Evolutionary conservation across 2,329 filamentous ascomycete species (phyloP), one percentile per base, ranked within the genome.

Genomic region (Diaporthe sp.): DNA sequence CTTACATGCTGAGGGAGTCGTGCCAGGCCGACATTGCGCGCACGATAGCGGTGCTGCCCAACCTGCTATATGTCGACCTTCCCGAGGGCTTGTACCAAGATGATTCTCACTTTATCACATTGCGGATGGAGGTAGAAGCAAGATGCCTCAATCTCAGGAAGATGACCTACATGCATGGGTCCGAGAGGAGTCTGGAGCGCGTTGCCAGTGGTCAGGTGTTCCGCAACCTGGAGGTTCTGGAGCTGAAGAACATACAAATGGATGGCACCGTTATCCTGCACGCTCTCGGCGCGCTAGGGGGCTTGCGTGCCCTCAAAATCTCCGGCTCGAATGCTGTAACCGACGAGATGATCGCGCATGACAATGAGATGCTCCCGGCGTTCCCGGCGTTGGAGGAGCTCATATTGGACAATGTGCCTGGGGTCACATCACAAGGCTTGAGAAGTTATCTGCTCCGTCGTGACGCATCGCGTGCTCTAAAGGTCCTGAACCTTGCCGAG

Each of bases 1-100:
- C 96, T 9, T 98, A 98, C 84, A 98, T 98, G 96, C 93, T 96
- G 72, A 92, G 96, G 75, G 95, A 98, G 86, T 94, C 94, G 1
- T 94, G 91, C 82, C 95, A 97, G 82, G 90, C 94, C 72, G 94
- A 96, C 78, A 90, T 98, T 67, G 96, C 96, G 13, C 92, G 95
- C 70, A 95, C 94, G 37, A 93, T 98, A 65, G 95, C 95, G 51
- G 94, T 96, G 34, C 89, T 96, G 58, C 94, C 95, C 42, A 95
- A 96, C 81, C 87, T 98, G 60, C 93, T 91, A 82, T 98, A 97
- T 83, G 93, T 98, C 79, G 96, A 98, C 84, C 89, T 98, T 10
- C 96, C 96, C 6, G 94, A 97, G 78, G 96, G 95, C 68, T 91
- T 98, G 83, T 98, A 93, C 85, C 91, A 90, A 71, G 96, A 97